Conservation (phyloP, 2,329 filamentous ascomycete species). For the Neospermospora avenae region DNA sequence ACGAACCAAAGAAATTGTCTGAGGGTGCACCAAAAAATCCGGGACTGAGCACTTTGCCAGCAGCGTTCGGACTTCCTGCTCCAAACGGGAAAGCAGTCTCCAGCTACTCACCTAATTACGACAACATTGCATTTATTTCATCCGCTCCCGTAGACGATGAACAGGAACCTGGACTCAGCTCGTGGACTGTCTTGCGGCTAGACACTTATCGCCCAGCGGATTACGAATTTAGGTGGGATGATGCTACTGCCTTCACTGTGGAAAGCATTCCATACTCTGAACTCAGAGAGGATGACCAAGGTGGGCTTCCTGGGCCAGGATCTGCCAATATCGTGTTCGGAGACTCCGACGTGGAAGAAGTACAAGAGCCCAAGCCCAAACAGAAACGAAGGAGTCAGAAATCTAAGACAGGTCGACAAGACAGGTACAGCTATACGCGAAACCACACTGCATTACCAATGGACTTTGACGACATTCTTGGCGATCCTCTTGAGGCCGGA, state of each 20-base stretch:
- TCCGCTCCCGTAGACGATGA: conserved; percentile 9
- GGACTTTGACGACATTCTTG: conserved; percentile 29
- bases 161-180: conserved; percentile 15
- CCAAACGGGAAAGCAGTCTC: neutral
- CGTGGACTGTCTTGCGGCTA: conserved; percentile 14
- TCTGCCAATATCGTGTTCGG: neutral
- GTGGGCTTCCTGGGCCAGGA: neutral
- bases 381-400: neutral
- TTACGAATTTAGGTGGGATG: conserved; percentile 25
- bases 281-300: conserved; percentile 27
- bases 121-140: neutral
- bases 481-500: conserved; percentile 17
- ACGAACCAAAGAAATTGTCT: conserved; percentile 23
- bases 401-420: neutral
- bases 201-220: neutral
- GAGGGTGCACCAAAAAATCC: conserved; percentile 22
- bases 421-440: conserved; percentile 22
- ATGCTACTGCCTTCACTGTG: conserved; percentile 40
- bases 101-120: neutral
- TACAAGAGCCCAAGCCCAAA: neutral
- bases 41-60: conserved; percentile 29
- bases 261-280: conserved; percentile 43
- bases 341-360: neutral
- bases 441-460: conserved; percentile 20
- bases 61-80: conserved; percentile 14